Evolutionary conservation across 352 stramenopile species (phyloP), one percentile per base, ranked within the genome.

Genomic region (Pythium grandisporangium): DNA sequence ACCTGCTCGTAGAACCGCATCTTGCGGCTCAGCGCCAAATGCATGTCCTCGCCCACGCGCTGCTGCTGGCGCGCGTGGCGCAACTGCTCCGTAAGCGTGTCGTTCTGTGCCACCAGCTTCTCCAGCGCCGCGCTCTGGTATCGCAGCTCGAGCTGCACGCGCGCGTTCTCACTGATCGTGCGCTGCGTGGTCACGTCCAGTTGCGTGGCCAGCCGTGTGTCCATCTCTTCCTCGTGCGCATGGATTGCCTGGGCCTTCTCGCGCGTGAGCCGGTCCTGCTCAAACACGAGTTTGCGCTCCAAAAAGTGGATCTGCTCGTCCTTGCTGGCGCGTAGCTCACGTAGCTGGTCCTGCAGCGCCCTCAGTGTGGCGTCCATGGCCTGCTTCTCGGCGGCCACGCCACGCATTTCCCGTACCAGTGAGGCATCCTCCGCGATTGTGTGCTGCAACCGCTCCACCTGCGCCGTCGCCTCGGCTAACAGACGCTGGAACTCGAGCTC

Each of bases 1-100:
- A 85, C 41, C 25, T 83, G 68, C 26, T 83, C 68, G 50, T 80
- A 85, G 34, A 85, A 83, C 30, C 69, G 70, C 22, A 85, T 40
- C 27, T 76, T 80, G 40, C 74, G 69, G 44, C 63, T 83, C 13
- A 85, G 37, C 0, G 45, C 60, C 3, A 52, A 48, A 16, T 72
- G 81, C 69, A 85, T 85, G 19, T 79, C 65, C n/a, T 80, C 66
- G 13, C 77, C 63, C 5, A 85, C 58, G 33, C 69, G 54, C 52
- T 70, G 69, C 17, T 79, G 66, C 4, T 77, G 65, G 39, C 53
- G 61, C 5, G 37, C 35, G 12, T 56, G 55, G 24, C 55, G 63
- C 25, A 72, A 76, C 39, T 79, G 59, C 10, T 34, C 30, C 7
- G 40, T 39, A 2, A 81, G 26, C 5, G 58, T 45, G 23, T 83